These are phyloP conservation scores for Fusarium praegraminearum DNA, from an alignment of 2,329 filamentous ascomycete species.

Conservation along the genomic window DNA sequence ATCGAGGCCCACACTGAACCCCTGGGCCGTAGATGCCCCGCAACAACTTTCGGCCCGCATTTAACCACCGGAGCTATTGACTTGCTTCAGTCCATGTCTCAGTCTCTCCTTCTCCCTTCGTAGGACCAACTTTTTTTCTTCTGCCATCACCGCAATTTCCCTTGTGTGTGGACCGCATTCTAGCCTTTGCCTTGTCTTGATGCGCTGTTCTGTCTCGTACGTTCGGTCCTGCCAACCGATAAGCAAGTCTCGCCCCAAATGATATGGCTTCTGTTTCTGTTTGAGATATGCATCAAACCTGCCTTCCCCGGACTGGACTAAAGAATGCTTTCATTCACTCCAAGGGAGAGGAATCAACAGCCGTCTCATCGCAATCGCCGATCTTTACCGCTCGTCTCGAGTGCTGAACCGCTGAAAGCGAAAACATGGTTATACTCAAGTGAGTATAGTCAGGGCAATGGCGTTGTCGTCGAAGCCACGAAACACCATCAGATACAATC, in stretches of 20 bases:
- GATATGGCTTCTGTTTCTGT: background rate
- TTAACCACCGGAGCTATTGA: background rate
- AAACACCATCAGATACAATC: conserved; percentile 4
- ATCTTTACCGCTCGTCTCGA: background rate
- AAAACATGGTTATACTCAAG: conserved; percentile 17
- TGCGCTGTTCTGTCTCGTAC: conserved; percentile 1
- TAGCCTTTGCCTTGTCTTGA: background rate
- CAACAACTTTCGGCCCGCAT: conserved; percentile 30
- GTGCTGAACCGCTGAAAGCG: conserved; percentile 14
- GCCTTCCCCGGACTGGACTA: conserved; percentile 14
- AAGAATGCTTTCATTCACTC: conserved; percentile 21
- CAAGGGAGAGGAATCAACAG: conserved; percentile 4
- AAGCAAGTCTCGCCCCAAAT: background rate
- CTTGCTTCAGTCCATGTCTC: background rate
- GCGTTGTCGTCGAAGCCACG: conserved; percentile 19
- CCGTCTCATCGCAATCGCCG: conserved; percentile 2
- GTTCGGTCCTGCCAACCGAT: background rate
- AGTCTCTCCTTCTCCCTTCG: conserved; percentile 37
- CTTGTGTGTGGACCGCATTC: background rate
- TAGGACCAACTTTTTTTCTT: conserved; percentile 16
- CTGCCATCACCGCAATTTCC: conserved; percentile 17
- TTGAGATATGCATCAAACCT: conserved; percentile 4
- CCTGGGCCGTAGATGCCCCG: background rate
- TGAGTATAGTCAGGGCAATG: conserved; percentile 18
- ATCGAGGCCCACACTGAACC: background rate